Evolutionary conservation across 2,329 filamentous ascomycete species (phyloP).

Genomic region (Fusarium mexicanum): DNA sequence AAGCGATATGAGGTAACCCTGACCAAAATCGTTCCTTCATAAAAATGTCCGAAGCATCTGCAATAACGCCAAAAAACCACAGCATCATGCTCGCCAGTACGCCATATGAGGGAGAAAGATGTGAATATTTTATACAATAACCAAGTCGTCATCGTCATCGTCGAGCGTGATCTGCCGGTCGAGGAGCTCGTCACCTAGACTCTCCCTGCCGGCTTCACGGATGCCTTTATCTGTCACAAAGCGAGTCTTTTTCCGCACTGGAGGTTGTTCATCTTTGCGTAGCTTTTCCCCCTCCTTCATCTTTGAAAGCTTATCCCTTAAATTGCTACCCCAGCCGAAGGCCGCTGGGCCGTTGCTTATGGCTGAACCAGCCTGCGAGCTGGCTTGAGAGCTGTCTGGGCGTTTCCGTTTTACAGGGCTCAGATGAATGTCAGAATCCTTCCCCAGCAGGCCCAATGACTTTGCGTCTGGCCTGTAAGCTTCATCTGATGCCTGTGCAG

Average conservation of each 20-base stretch:
- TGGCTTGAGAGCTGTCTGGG: constrained; percentile 51
- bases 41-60: constrained; percentile 33
- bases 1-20: constrained; percentile 35
- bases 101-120: constrained; percentile 18
- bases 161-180: constrained; percentile 50
- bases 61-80: constrained; percentile 33
- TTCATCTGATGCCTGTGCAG: constrained; percentile 39
- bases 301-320: constrained; percentile 65
- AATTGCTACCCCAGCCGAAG: constrained; percentile 66
- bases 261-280: constrained; percentile 49
- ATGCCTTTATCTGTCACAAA: constrained; percentile 83
- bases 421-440: constrained; percentile 61
- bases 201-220: constrained; percentile 79
- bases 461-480: constrained; percentile 54
- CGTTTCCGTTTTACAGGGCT: constrained; percentile 71
- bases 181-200: constrained; percentile 65
- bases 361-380: constrained; percentile 51
- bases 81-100: constrained; percentile 32
- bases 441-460: constrained; percentile 46
- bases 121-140: constrained; percentile 53
- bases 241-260: constrained; percentile 77
- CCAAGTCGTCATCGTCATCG: constrained; percentile 63
- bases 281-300: constrained; percentile 71
- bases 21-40: constrained; percentile 38
- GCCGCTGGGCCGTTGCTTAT: constrained; percentile 41